A percentile compares a stretch with the other conserved stretches of the same genome.
Conservation (phyloP, 805 yeast genomes). For the Pichia paraexigua region DNA sequence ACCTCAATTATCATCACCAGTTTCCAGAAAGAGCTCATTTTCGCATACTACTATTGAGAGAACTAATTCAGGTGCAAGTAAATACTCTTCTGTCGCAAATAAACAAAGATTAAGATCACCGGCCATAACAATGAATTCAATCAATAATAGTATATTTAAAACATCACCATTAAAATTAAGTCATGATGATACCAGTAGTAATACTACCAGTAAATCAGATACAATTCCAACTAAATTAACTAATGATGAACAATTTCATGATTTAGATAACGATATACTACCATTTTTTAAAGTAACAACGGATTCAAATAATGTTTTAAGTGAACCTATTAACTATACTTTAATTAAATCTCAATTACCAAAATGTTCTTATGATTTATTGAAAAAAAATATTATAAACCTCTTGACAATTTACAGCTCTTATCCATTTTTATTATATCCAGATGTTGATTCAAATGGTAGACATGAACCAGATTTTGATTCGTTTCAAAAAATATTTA, state of each 20-base stretch:
- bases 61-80: background rate
- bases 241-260: background rate
- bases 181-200: background rate
- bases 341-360: background rate
- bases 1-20: background rate
- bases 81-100: background rate
- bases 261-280: constrained; percentile 1
- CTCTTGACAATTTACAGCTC: constrained; percentile 26
- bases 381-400: constrained; percentile 20
- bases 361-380: background rate
- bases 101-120: background rate
- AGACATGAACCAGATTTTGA: constrained; percentile 6
- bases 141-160: background rate
- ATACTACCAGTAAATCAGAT: background rate
- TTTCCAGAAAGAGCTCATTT: background rate
- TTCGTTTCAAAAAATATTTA: constrained; percentile 17
- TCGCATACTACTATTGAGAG: background rate
- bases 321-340: background rate
- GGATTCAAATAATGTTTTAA: background rate
- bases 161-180: background rate
- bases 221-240: background rate
- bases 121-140: background rate
- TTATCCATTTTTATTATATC: constrained; percentile 29
- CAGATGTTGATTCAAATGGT: constrained; percentile 5
- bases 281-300: constrained; percentile 4